phyloP scores from a whole-genome alignment of 2,329 filamentous ascomycete genomes.

The Aureobasidium lini region DNA sequence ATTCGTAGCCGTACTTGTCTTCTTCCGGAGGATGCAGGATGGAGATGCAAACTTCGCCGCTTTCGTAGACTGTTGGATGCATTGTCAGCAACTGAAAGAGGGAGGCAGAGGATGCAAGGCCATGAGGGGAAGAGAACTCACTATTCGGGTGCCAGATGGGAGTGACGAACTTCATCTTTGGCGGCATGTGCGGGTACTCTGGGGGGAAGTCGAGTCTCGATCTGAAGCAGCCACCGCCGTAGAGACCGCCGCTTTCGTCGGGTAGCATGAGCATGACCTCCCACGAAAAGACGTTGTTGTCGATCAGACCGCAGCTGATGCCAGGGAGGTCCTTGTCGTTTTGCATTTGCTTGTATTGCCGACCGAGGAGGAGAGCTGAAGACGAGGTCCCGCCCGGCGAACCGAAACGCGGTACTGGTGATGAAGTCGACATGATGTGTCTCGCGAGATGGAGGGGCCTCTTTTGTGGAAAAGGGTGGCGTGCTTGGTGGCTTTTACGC shows the following conservation, averaged over 20 bases:
- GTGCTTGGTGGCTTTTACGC: not conserved
- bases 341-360: conserved; percentile 93
- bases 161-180: conserved; percentile 76
- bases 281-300: conserved; percentile 91
- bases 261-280: conserved; percentile 98
- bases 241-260: conserved; percentile 51
- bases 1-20: conserved; percentile 90
- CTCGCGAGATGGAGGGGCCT: not conserved
- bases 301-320: conserved; percentile 83
- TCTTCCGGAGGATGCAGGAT: conserved; percentile 94
- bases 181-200: conserved; percentile 81
- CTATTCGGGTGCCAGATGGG: conserved; percentile 92
- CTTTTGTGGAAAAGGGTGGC: not conserved
- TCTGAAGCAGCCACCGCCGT: conserved; percentile 75
- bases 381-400: conserved; percentile 34
- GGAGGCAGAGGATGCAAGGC: not conserved
- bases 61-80: conserved; percentile 60
- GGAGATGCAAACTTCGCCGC: conserved; percentile 88
- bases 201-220: conserved; percentile 75
- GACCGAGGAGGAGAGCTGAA: conserved; percentile 65
- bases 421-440: conserved; percentile 9
- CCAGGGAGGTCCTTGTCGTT: conserved; percentile 83
- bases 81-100: not conserved
- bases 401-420: conserved; percentile 7
- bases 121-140: conserved; percentile 29